Conservation (phyloP, 192 early-diverging fungal species). For the Irineochytrium annulatum region DNA sequence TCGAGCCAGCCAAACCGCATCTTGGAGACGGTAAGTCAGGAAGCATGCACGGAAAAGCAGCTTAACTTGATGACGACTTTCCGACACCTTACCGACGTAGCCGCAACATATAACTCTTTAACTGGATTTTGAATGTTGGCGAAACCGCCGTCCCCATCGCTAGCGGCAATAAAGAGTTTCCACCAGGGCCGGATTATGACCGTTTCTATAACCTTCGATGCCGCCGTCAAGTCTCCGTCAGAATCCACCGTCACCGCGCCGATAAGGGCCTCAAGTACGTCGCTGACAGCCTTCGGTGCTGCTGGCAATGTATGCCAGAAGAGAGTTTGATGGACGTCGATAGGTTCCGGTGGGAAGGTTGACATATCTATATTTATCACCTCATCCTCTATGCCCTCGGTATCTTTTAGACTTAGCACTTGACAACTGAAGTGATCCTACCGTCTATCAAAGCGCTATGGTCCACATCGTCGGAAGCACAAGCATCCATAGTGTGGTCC, state of each 20-base stretch:
- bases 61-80: not conserved
- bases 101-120: not conserved
- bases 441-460: no score
- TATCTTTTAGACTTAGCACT: no score
- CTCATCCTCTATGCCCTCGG: no score
- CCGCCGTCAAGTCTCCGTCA: conserved; percentile 56
- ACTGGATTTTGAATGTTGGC: conserved; percentile 3
- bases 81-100: not conserved
- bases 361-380: no score
- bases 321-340: no score
- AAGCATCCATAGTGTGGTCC: no score
- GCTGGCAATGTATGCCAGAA: conserved; percentile 71
- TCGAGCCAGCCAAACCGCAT: not conserved
- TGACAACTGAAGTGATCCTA: no score
- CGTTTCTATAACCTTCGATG: conserved; percentile 25
- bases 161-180: conserved; percentile 6
- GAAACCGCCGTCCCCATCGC: not conserved
- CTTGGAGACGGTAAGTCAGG: not conserved
- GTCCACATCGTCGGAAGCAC: no score
- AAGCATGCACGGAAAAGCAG: not conserved
- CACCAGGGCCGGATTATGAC: conserved; percentile 27
- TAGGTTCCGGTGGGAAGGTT: no score
- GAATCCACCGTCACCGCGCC: conserved; percentile 87
- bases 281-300: conserved; percentile 85
- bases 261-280: conserved; percentile 82